phyloP scores from a whole-genome alignment of 2,329 filamentous ascomycete species.

The Xylariales sp. region DNA sequence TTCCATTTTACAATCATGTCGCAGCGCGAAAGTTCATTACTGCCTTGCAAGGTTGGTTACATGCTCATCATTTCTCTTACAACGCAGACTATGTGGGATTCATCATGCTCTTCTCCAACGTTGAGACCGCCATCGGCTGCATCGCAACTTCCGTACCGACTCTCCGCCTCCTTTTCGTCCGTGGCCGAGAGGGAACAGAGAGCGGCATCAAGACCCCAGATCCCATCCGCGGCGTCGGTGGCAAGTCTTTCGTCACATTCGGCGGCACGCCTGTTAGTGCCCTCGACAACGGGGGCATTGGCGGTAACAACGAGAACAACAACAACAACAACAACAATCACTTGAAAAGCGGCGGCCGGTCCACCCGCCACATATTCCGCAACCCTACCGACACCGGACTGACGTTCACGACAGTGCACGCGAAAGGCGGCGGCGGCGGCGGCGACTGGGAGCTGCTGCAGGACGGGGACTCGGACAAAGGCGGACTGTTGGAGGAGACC shows the following conservation, averaged over 20 bases:
- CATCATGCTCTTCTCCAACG: conserved; percentile 11
- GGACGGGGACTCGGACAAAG: conserved; percentile 2
- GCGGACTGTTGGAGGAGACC: conserved; percentile 5
- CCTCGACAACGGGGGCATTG: too few species aligned
- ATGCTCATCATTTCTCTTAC: too few species aligned
- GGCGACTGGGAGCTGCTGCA: conserved; percentile 12
- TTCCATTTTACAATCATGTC: background rate
- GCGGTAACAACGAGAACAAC: too few species aligned
- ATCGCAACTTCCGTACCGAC: conserved; percentile 12
- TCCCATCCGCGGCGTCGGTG: background rate
- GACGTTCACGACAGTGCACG: conserved; percentile 9
- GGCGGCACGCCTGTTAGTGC: conserved; percentile 8
- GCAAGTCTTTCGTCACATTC: conserved; percentile 8
- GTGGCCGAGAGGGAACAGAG: background rate
- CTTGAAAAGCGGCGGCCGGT: background rate
- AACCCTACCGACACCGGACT: conserved; percentile 12
- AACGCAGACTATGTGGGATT: conserved; percentile 9
- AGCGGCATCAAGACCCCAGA: background rate
- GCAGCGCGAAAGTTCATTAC: too few species aligned
- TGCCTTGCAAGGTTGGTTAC: too few species aligned
- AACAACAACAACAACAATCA: too few species aligned
- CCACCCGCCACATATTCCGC: conserved; percentile 2
- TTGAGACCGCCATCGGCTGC: conserved; percentile 13
- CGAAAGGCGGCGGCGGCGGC: too few species aligned
- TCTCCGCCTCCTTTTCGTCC: conserved; percentile 9